Evolutionary conservation across 139 green algal genomes (phyloP), one percentile per base, ranked within the genome.

Genomic region (Nannochloris sp.): DNA sequence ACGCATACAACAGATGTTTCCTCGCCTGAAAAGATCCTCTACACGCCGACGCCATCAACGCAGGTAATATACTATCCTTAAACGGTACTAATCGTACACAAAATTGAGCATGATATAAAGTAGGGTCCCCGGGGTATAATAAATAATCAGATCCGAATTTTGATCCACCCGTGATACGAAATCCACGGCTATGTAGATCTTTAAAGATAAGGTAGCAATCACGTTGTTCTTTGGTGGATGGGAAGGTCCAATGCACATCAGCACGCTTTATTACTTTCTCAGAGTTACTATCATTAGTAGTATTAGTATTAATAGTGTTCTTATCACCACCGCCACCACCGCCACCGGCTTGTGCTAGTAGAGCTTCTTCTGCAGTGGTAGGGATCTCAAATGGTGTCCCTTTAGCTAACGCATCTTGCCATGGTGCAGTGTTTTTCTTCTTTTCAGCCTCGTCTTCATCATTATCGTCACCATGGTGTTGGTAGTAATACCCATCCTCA

Each of bases 81-180:
- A 34, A 38, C 1, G 45, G 47, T 25, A 84, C 6, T 33, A 88
- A 23, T 1, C 83, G 74, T 4, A 91, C 75, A 12, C 70, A 80
- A 61, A 86, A 90, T 54, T 85, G 83, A 4, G 86, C 84, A 70
- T 94, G 87, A 68, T 81, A 93, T 24, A 88, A 62, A 19, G 61
- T 65, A 24, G 86, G 84, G 62, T 94, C 86, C 0, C 82, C 87
- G 4, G 83, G 83, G 64, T 94, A 94, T 1, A 85, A 67, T 39
- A 94, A 54, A 25, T 79, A 80, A 66, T 92, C 79, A 10, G 84
- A 79, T 1, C 87, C 87, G 82, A 94, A 94, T 55, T 94, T 94
- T 66, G 74, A 64, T 23, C 87, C 87, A 8, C 64, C 68, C 4
- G 86, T 90, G 4, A 92, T 31, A 3, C 36, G 73, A 63, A 79